Base-by-base conservation (phyloP, 2,329 filamentous ascomycete genomes). In the Blastomyces parvus region DNA sequence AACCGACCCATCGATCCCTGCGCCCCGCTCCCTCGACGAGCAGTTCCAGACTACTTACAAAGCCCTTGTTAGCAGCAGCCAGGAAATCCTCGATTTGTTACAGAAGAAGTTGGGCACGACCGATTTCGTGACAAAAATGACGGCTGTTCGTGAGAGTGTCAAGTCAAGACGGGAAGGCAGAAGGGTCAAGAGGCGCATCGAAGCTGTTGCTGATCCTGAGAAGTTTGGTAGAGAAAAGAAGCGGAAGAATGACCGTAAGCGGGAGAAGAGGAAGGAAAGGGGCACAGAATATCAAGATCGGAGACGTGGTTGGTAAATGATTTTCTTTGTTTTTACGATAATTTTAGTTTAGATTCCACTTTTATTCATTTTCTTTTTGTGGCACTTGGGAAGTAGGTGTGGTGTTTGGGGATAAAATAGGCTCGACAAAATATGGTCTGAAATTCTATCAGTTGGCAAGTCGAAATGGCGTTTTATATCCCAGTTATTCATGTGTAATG, bases 181-280 rank as follows among this genome's bases (percentile, higher is more conserved):
- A 67, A 85, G 88, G 62, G 85, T 83, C 67, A 99, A 99, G 84
- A 84, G 94, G 70, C 90, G 90, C 77, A 90, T 97, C 67, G 92
- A 95, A 73, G 90, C 90, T 13, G 86, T 99, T 30, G 84, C 84
- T 59, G 85, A 88, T 71, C 94, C 94, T 1, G 93, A 94, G 77
- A 88, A 82, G 72, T 86, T 86, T 69, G 90, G 87, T 36, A 81
- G 83, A 71, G 86, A 88, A 69, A 97, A 97, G 85, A 86, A 84
- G 73, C 89, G 88, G 80, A 91, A 88, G 80, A 83, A 89, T 66
- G 90, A 94, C 73, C 86, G 87, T 80, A 94, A 94, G 81, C 91
- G 87, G 78, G 88, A 88, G 69, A 86, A 87, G 75, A 86, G 87
- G 74, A 96, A 91, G 82, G 88, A 88, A 75, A 90, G 85, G 75